Evolutionary conservation across 305 asterid species (phyloP), one percentile per base, ranked within the genome.

Genomic region (Salvia sclarea): DNA sequence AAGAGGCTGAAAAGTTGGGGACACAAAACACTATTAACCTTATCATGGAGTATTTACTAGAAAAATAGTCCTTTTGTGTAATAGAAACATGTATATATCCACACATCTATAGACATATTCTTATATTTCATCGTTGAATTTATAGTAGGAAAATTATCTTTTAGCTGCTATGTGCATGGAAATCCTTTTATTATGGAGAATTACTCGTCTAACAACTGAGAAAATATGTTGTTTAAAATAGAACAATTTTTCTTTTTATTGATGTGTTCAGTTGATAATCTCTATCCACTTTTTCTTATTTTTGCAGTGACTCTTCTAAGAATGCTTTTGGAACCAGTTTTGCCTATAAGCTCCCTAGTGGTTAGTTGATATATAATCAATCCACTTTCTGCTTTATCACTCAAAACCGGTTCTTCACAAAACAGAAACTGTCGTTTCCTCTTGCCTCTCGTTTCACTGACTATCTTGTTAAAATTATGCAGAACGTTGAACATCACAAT

Each of bases 311-410:
- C 84, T 56, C 78, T 89, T 40, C 45, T 79, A 61, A 78, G 71
- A 70, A 77, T 84, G 86, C 81, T 89, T 71, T 80, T 82, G 76
- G 92, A 76, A 48, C 84, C 88, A 56, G 74, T 80, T 52, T 74
- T 87, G 75, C 88, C 88, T 50, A 76, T 74, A 33, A 41, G 80
- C 43, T 81, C 85, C 54, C 72, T 82, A 68, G 18, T 84, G 88
- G 96, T 89, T 69, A 78, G 95, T 85, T 12, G 10, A 2, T 24
- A 8, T 72, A n/a, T 8, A 30, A 24, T 12, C 35, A 25, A 43
- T 67, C 59, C 68, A 50, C 55, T 49, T 20, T 65, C 38, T n/a
- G 24, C 45, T 37, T 49, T 33, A n/a, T 24, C 50, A 6, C 18
- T 35, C n/a, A n/a, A n/a, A n/a, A n/a, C n/a, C n/a, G n/a, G n/a